phyloP scores from a whole-genome alignment of 768 basidiomycete genomes.

The Saitozyma podzolica region DNA sequence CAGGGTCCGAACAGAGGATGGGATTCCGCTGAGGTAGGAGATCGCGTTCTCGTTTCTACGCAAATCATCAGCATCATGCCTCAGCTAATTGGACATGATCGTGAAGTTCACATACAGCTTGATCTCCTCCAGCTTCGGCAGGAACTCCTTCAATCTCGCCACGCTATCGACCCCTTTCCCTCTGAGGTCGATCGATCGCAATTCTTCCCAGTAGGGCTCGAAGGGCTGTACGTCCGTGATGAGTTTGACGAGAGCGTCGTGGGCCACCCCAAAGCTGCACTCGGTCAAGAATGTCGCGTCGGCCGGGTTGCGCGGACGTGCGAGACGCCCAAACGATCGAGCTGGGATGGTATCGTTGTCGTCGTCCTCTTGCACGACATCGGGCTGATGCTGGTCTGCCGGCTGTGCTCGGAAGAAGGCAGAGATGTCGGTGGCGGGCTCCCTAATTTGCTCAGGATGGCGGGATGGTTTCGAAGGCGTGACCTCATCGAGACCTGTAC shows the following conservation, averaged over 20 bases:
- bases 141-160: slow-evolving; percentile 81
- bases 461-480: slow-evolving; percentile 49
- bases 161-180: slow-evolving; percentile 74
- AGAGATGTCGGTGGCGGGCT: slow-evolving; percentile 3
- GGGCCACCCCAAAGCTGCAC: slow-evolving; percentile 93
- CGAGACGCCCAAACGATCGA: slow-evolving; percentile 15
- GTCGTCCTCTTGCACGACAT: not conserved
- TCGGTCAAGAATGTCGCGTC: slow-evolving; percentile 83
- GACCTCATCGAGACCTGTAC: slow-evolving; percentile 36
- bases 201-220: slow-evolving; percentile 88
- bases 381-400: slow-evolving; percentile 1
- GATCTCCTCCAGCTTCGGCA: slow-evolving; percentile 70
- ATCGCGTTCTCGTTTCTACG: slow-evolving; percentile 52
- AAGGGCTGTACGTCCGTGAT: slow-evolving; percentile 94
- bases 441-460: slow-evolving; percentile 11
- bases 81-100: slow-evolving; percentile 60
- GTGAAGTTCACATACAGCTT: slow-evolving; percentile 66
- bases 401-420: slow-evolving; percentile 1
- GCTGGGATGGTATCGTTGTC: slow-evolving; percentile 12
- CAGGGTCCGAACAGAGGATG: slow-evolving; percentile 50
- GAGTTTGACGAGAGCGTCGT: slow-evolving; percentile 82
- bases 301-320: slow-evolving; percentile 17
- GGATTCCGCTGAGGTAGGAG: slow-evolving; percentile 56
- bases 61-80: slow-evolving; percentile 51
- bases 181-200: slow-evolving; percentile 72